Evolutionary conservation across 306 rosid genomes (phyloP).

Genomic region (Abrus precatorius): DNA sequence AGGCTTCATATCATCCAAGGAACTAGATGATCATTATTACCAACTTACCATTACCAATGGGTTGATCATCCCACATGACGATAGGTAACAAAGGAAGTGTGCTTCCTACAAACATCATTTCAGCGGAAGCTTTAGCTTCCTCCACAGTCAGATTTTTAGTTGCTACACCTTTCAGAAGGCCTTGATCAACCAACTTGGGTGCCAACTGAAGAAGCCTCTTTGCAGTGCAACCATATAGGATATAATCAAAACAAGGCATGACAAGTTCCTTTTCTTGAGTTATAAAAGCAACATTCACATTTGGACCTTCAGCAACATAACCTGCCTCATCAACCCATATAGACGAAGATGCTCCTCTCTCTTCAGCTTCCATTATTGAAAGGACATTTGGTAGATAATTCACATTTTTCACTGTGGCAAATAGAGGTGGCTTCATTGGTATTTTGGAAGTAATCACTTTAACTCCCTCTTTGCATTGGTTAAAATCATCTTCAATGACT

Average conservation of each 20-base stretch:
- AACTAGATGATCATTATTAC: background rate
- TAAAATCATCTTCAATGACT: conserved; percentile 67
- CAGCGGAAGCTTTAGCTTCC: conserved; percentile 76
- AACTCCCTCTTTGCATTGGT: conserved; percentile 86
- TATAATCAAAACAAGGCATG: conserved; percentile 76
- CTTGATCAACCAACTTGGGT: conserved; percentile 73
- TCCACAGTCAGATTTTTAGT: conserved; percentile 59
- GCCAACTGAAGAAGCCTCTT: conserved; percentile 80
- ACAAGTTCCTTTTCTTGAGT: conserved; percentile 82
- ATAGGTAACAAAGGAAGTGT: conserved; percentile 91
- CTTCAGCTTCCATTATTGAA: conserved; percentile 85
- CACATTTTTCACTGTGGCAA: conserved; percentile 86
- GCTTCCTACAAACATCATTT: conserved; percentile 97
- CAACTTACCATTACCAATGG: conserved; percentile 79
- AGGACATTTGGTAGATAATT: conserved; percentile 94
- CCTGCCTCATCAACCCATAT: conserved; percentile 93
- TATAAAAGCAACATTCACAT: conserved; percentile 90
- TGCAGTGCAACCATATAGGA: conserved; percentile 81
- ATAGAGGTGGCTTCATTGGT: conserved; percentile 77
- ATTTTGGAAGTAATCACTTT: conserved; percentile 75
- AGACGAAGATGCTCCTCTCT: conserved; percentile 79
- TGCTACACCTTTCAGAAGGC: conserved; percentile 62
- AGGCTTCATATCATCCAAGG: conserved; percentile 34
- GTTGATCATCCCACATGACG: conserved; percentile 78
- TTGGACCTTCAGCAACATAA: conserved; percentile 92